Percentiles rank a stretch among this genome's conserved stretches.
Evolutionary conservation across 805 yeast species (phyloP).

Genomic region (Yarrowia yakushimensis): DNA sequence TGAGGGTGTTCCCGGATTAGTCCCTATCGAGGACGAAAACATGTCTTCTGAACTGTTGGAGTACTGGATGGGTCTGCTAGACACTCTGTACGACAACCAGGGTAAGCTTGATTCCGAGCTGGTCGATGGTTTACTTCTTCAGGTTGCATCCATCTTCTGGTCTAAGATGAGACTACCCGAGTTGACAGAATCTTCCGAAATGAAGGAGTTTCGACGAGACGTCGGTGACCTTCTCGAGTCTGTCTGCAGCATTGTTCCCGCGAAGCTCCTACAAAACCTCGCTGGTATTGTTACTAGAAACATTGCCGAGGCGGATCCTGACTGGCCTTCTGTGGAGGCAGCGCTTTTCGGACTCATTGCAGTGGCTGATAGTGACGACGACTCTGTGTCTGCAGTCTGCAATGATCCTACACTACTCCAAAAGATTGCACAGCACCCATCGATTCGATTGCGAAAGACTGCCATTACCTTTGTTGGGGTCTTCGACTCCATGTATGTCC

Average conservation of each 20-base stretch:
- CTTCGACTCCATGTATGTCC: conserved; percentile 54
- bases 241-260: conserved; percentile 62
- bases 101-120: conserved; percentile 11
- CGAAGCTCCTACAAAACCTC: conserved; percentile 47
- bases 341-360: conserved; percentile 18
- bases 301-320: conserved; percentile 8
- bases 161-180: neutral
- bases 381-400: neutral
- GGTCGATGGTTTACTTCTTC: neutral
- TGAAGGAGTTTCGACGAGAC: conserved; percentile 64
- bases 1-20: conserved; percentile 27
- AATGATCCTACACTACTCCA: neutral
- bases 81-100: conserved; percentile 29
- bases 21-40: conserved; percentile 35
- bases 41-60: conserved; percentile 34
- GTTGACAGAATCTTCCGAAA: conserved; percentile 42
- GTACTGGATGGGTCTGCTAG: conserved; percentile 39
- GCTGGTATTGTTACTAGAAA: conserved; percentile 28
- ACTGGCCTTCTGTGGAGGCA: conserved; percentile 14
- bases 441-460: conserved; percentile 43
- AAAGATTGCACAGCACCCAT: neutral
- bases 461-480: conserved; percentile 57
- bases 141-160: conserved; percentile 18
- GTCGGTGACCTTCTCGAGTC: conserved; percentile 75
- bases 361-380: conserved; percentile 1